Evolutionary conservation across 805 yeast genomes (phyloP), one percentile per base, ranked within the genome.

Genomic region (Danielozyma ontarioensis): DNA sequence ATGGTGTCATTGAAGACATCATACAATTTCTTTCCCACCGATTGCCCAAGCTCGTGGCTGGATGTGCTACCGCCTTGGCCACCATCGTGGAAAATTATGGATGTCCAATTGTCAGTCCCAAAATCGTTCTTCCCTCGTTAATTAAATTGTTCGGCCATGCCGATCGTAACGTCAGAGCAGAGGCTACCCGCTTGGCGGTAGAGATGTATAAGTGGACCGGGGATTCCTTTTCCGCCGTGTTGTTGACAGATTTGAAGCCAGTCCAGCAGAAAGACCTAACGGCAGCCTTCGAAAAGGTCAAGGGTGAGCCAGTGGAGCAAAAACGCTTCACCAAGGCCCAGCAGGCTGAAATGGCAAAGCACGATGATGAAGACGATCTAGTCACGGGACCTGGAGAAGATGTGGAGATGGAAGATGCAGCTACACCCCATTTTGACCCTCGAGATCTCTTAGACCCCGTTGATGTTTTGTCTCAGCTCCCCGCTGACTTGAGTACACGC

Each of bases 221-320:
- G 2, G 73, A 61, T 14, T 55, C 76, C 0, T 60, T 86, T 26
- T 78, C 78, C 33, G 67, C 70, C 12, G 52, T 79, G 0, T 59
- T 87, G 25, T 74, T 86, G 35, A 74, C 81, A 3, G 78, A 77
- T 17, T 69, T 93, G 59, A 93, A 90, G 53, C 95, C 96, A 0
- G 86, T 88, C 14, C 97, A 90, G 56, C 90, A 86, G 57, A 83
- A 81, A 42, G 97, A 89, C 51, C 68, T 90, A 37, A 67, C 76
- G 5, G 75, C 76, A 23, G 78, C 76, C 17, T 86, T 90, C 53
- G 82, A 70, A 27, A 70, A 68, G 25, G 70, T 71, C 6, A 58
- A 59, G 32, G 62, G 49, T 28, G 59, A 52, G 13, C 47, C 50
- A 2, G 76, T 78, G 1, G 59, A 53, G 2, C 90, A 82, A 45